Base-by-base conservation (phyloP, 495 filamentous ascomycete genomes). In the Oleoguttula mirabilis region DNA sequence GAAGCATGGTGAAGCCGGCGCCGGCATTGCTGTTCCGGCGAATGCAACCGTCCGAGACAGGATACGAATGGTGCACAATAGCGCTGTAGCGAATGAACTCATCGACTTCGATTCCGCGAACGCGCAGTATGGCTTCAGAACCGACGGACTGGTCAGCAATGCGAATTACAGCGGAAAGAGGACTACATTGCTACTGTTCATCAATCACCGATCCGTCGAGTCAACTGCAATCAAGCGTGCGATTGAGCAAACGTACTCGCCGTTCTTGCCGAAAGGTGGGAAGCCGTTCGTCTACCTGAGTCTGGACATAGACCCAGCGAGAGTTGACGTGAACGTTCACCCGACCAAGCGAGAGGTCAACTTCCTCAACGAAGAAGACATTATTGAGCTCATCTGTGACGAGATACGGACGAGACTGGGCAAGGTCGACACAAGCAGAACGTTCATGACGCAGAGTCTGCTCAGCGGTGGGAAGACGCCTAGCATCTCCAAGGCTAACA, bases 321-420 rank as follows among this genome's bases (percentile, higher is more conserved):
- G 88, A 11, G 85, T 99, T 2, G 92, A 99, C 60, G 92, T 99
- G 55, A 99, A 99, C 54, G 79, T 99, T 0, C 92, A 99, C 58
- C 92, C 92, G 3, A 96, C 92, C 2, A 99, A 99, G 58, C 73
- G 88, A 37, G 92, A 99, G 59, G 92, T 99, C 21, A 93, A 96
- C 57, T 96, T 99, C 57, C 70, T 99, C 3, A 94, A 96, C 48
- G 92, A 99, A 57, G 92, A 96, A 51, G 90, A 96, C 51, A 93
- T 96, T 40, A 81, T 94, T 45, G 85, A 94, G 54, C 74, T 71
- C 34, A 79, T 99, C 21, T 94, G 86, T 63, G 72, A 77, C 45
- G 78, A 84, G 37, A 79, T 96, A 36, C 75, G 83, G 33, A 68
- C 74, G 10, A 82, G 83, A 45, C 69, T 99, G 4, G 79, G 84